A percentile compares a stretch with the other conserved stretches of the same genome.
Conservation (phyloP, 2,329 filamentous ascomycete species). For the Epichloe glyceriae region DNA sequence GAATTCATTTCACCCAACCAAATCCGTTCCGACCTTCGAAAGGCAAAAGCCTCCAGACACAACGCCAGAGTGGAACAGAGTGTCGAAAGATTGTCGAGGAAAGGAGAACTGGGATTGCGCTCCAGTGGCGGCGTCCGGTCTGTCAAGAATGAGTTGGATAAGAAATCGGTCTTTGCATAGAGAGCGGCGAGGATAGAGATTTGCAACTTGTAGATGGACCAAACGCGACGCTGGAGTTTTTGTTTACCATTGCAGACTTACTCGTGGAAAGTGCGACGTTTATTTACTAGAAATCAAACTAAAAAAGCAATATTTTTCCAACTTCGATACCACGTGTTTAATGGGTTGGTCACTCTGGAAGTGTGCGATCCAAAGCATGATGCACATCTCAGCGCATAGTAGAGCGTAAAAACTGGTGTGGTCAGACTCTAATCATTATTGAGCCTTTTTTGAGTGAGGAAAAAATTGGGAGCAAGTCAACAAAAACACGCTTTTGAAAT, state of each 20-base stretch:
- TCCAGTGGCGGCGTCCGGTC: conserved; percentile 50
- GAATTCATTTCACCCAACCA: conserved; percentile 96
- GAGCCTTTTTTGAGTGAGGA: too few species aligned
- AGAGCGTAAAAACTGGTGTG: too few species aligned
- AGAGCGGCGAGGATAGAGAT: not conserved
- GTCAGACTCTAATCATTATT: too few species aligned
- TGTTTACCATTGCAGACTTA: not conserved
- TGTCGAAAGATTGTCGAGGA: conserved; percentile 61
- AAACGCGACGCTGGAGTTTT: conserved; percentile 1
- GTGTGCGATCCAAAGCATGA: too few species aligned
- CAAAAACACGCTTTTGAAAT: too few species aligned
- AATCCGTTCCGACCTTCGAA: conserved; percentile 67
- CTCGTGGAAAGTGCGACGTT: not conserved
- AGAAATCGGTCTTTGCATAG: conserved; percentile 61
- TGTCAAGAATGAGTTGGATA: conserved; percentile 60
- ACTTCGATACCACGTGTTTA: too few species aligned
- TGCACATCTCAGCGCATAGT: too few species aligned
- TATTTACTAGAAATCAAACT: not conserved
- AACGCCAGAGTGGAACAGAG: conserved; percentile 62
- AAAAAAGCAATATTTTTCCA: too few species aligned
- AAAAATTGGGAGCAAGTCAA: too few species aligned
- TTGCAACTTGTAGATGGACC: not conserved
- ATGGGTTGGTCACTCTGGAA: too few species aligned
- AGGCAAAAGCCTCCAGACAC: conserved; percentile 65
- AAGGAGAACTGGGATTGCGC: conserved; percentile 62